These are phyloP conservation scores for Pilatotrama ljubarskyi DNA, from an alignment of 768 basidiomycete genomes.

Conservation along the genomic window DNA sequence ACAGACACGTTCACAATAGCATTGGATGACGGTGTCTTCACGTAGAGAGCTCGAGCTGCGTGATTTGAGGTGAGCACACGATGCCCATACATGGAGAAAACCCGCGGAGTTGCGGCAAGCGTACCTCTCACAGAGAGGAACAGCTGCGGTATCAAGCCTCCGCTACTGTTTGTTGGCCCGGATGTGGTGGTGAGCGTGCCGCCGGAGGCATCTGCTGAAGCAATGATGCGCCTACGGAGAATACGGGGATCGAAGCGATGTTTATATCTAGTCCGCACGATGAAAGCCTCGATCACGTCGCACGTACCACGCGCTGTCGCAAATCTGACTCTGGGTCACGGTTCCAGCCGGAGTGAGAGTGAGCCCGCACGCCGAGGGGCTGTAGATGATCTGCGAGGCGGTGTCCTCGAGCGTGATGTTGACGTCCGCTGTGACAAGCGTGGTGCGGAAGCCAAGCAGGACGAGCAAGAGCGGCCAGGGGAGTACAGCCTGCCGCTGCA, in stretches of 20 bases:
- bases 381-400: constrained; percentile 25
- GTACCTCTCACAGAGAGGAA: constrained; percentile 22
- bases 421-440: constrained; percentile 1
- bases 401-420: constrained; percentile 26
- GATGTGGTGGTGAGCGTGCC: constrained; percentile 21
- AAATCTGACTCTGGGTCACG: constrained; percentile 8
- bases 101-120: not conserved
- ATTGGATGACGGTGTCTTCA: constrained; percentile 17
- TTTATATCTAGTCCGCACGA: not conserved
- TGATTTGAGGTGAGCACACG: not conserved
- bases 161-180: constrained; percentile 19
- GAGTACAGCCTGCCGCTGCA: constrained; percentile 13
- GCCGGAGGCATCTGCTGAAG: constrained; percentile 13
- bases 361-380: constrained; percentile 24
- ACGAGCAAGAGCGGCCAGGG: not conserved
- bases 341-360: constrained; percentile 16
- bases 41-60: constrained; percentile 16
- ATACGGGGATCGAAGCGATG: not conserved
- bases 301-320: constrained; percentile 24
- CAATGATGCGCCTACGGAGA: constrained; percentile 18
- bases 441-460: not conserved
- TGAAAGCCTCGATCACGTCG: not conserved
- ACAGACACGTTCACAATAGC: constrained; percentile 23
- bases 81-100: not conserved
- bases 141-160: constrained; percentile 23